Conservation (phyloP, 495 filamentous ascomycete genomes). For the Daldinia childiae region DNA sequence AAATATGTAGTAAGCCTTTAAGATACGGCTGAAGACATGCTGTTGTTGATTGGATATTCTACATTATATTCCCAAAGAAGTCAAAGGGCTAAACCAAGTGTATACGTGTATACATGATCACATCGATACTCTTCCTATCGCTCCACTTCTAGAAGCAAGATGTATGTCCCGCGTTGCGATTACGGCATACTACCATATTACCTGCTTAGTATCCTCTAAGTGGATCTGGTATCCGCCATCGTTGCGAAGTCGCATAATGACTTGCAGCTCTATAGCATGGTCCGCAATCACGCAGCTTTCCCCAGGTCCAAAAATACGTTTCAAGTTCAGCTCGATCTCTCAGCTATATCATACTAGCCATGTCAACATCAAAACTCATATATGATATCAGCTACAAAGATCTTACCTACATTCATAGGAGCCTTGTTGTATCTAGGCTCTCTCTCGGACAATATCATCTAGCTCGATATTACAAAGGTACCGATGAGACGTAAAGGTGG, state of each 20-base stretch:
- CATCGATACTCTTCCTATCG: background rate
- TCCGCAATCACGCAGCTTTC: slow-evolving; percentile 4
- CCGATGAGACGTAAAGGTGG: background rate
- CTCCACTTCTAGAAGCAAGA: slow-evolving; percentile 10
- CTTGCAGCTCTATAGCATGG: slow-evolving; percentile 23
- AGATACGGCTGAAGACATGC: background rate
- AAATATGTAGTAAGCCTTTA: background rate
- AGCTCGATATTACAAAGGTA: background rate
- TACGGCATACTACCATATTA: slow-evolving; percentile 24
- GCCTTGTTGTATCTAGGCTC: background rate
- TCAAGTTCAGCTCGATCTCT: slow-evolving; percentile 9
- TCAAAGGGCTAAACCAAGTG: no score
- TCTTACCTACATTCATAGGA: background rate
- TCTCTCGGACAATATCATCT: background rate
- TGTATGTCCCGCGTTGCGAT: slow-evolving; percentile 17
- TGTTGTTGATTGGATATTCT: background rate
- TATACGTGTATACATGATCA: no score
- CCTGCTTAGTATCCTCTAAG: slow-evolving; percentile 21
- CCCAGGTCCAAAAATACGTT: slow-evolving; percentile 7
- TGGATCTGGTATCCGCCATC: slow-evolving; percentile 26
- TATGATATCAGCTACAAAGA: background rate
- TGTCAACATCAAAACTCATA: background rate
- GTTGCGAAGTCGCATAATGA: slow-evolving; percentile 26
- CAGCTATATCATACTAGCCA: slow-evolving; percentile 10
- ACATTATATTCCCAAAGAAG: background rate